A percentile compares a stretch with the other conserved stretches of the same genome.
Evolutionary conservation across 176 grass and related monocot species (phyloP).

Genomic region (Carex scoparia): DNA sequence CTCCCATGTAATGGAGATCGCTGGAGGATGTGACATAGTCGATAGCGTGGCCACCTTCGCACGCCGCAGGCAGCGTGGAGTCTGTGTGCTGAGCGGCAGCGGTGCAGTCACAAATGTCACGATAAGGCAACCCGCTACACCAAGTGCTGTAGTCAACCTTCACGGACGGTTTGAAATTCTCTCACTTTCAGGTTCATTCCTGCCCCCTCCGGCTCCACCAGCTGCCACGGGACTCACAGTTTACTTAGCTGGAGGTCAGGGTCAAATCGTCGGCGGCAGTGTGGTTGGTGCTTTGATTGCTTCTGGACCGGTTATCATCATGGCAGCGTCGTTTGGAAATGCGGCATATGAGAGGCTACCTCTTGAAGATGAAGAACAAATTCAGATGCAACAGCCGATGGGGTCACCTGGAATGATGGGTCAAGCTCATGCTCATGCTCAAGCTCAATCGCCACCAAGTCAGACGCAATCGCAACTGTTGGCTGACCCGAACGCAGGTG

Average conservation of each 20-base stretch:
- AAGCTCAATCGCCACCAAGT: conserved; percentile 35
- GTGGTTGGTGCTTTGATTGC: conserved; percentile 68
- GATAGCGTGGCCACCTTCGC: conserved; percentile 74
- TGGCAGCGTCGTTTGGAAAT: conserved; percentile 90
- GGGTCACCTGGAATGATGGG: conserved; percentile 15
- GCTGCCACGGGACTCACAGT: conserved; percentile 69
- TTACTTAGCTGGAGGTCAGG: conserved; percentile 81
- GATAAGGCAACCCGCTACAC: conserved; percentile 36
- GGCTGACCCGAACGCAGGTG: conserved; percentile 28
- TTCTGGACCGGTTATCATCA: conserved; percentile 69
- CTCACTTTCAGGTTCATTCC: conserved; percentile 79
- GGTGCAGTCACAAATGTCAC: conserved; percentile 67
- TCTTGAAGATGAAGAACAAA: conserved; percentile 63
- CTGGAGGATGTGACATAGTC: conserved; percentile 73
- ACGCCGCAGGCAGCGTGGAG: conserved; percentile 63
- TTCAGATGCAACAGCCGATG: conserved; percentile 12
- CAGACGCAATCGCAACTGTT: conserved; percentile 38
- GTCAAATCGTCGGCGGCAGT: conserved; percentile 59
- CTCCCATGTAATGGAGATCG: conserved; percentile 83
- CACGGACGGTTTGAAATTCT: conserved; percentile 84
- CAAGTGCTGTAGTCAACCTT: conserved; percentile 45
- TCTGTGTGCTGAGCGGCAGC: conserved; percentile 75
- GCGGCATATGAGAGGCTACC: conserved; percentile 89
- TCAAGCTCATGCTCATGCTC: conserved; percentile 25
- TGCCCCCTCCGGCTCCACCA: conserved; percentile 66